Conservation (phyloP, 2,329 filamentous ascomycete species). For the Tolypocladium nubicola region DNA sequence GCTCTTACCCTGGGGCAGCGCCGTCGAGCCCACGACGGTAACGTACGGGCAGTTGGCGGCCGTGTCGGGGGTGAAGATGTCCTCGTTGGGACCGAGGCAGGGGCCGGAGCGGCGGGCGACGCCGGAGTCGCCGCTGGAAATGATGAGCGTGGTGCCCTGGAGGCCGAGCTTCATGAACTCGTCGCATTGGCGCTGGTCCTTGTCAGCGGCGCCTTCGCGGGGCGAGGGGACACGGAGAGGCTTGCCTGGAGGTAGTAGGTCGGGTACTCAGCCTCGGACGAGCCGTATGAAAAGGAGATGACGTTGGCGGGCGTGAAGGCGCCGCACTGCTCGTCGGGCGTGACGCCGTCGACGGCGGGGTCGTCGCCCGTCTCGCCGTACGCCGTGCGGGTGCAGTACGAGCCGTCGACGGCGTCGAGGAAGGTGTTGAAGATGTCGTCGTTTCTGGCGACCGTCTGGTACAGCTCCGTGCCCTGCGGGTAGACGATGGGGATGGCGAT, state of each 20-base stretch:
- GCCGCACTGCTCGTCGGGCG: background rate
- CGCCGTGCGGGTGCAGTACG: conserved; percentile 14
- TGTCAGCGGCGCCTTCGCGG: conserved; percentile 11
- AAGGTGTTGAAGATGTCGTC: conserved; percentile 30
- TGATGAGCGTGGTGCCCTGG: conserved; percentile 37
- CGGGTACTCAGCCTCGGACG: background rate
- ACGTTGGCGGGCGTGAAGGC: background rate
- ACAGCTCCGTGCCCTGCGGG: conserved; percentile 39
- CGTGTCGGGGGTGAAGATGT: conserved; percentile 36
- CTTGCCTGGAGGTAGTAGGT: background rate
- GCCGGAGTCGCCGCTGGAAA: conserved; percentile 19
- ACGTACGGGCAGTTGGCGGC: conserved; percentile 38
- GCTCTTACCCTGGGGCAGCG: conserved; percentile 11
- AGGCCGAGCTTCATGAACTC: conserved; percentile 49
- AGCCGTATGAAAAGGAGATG: background rate
- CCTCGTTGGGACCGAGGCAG: conserved; percentile 16
- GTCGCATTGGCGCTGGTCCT: conserved; percentile 33
- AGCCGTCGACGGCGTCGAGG: conserved; percentile 33
- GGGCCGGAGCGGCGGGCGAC: conserved; percentile 7
- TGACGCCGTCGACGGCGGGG: background rate
- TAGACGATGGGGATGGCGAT: conserved; percentile 41
- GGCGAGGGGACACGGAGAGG: background rate
- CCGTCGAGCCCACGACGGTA: conserved; percentile 38
- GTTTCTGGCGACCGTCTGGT: conserved; percentile 26
- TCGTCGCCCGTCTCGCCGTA: background rate